phyloP scores from a whole-genome alignment of 192 early-diverging fungal species.

The Coemansia sp. region DNA sequence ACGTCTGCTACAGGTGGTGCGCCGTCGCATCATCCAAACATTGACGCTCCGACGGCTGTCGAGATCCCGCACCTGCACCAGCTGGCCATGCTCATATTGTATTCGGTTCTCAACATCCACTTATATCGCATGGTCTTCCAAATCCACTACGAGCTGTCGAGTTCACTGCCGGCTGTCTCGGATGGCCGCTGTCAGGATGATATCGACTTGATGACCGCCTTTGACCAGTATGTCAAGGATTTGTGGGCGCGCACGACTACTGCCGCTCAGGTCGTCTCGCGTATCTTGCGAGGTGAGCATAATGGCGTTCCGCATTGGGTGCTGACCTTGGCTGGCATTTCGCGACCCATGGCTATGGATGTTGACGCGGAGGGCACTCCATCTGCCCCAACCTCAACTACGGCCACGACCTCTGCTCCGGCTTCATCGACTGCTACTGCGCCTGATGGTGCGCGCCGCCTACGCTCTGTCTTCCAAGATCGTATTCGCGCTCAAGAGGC shows the following conservation, averaged over 20 bases:
- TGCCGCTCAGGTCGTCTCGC: slow-evolving; percentile 46
- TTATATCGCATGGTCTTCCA: slow-evolving; percentile 57
- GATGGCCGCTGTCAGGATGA: slow-evolving; percentile 35
- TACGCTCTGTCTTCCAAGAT: slow-evolving; percentile 41
- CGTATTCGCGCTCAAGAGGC: slow-evolving; percentile 41
- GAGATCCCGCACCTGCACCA: slow-evolving; percentile 53
- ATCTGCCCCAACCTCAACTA: not conserved
- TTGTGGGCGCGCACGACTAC: slow-evolving; percentile 44
- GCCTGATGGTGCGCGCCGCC: slow-evolving; percentile 9
- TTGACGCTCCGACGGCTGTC: slow-evolving; percentile 13
- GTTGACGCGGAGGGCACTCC: not conserved
- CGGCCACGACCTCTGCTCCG: not conserved
- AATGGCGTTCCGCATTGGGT: slow-evolving; percentile 45
- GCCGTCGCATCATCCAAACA: not conserved
- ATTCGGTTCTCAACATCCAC: slow-evolving; percentile 51
- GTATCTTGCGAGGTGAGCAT: slow-evolving; percentile 50
- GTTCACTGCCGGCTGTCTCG: slow-evolving; percentile 29
- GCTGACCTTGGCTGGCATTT: slow-evolving; percentile 39
- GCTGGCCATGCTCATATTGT: slow-evolving; percentile 51
- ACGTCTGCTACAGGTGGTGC: not conserved
- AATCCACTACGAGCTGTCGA: slow-evolving; percentile 52
- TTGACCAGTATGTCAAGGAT: slow-evolving; percentile 44
- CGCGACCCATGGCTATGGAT: slow-evolving; percentile 5
- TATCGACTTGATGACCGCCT: slow-evolving; percentile 32
- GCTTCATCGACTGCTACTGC: not conserved